Conservation (phyloP, 1,139 yeast species). For the Scheffersomyces lignicola region DNA sequence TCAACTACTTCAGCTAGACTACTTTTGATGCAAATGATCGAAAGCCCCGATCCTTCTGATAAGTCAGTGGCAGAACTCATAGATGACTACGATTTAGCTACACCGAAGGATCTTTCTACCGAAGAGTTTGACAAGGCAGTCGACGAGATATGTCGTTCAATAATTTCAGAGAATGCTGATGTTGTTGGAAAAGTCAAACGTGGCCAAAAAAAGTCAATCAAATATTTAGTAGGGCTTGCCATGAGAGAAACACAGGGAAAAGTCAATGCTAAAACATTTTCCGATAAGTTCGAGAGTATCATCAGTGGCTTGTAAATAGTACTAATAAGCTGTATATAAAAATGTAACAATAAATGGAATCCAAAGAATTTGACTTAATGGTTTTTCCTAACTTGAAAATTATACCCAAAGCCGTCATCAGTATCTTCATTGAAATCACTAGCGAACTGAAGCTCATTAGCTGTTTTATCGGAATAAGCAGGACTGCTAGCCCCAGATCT, state of each 20-base stretch:
- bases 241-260: conserved; percentile 78
- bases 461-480: conserved; percentile 13
- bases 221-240: conserved; percentile 79
- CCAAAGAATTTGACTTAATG: too few relatives aligned
- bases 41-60: conserved; percentile 36
- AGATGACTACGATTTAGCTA: conserved; percentile 54
- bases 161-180: conserved; percentile 52
- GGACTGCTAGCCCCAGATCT: conserved; percentile 8
- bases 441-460: conserved; percentile 14
- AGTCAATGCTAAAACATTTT: conserved; percentile 52
- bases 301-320: conserved; percentile 10
- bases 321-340: neutral
- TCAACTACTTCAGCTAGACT: conserved; percentile 63
- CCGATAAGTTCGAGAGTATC: conserved; percentile 37
- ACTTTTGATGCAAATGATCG: conserved; percentile 59
- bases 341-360: neutral
- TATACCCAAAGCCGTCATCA: conserved; percentile 14
- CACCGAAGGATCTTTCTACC: conserved; percentile 29
- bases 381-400: conserved; percentile 14
- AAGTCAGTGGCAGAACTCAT: conserved; percentile 44
- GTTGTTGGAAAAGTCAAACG: conserved; percentile 56
- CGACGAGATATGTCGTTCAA: conserved; percentile 49
- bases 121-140: conserved; percentile 46
- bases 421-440: conserved; percentile 8
- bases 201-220: conserved; percentile 67